Percentiles rank a stretch among this genome's conserved stretches.
These are phyloP conservation scores for Cladosporium sp. DNA, from an alignment of 2,329 filamentous ascomycete genomes.

Conservation along the genomic window DNA sequence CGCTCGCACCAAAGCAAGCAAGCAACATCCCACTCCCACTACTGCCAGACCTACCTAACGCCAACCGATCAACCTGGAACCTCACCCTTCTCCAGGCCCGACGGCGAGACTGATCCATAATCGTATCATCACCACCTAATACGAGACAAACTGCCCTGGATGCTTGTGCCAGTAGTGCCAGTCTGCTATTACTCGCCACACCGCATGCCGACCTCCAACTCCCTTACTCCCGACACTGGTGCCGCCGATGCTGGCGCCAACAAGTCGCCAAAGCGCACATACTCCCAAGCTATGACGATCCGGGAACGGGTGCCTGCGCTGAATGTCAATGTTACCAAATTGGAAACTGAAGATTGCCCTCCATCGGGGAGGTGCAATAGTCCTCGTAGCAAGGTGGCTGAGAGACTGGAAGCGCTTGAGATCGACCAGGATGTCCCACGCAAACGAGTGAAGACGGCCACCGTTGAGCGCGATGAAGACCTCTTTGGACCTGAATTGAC, in stretches of 20 bases:
- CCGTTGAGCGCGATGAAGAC: neutral
- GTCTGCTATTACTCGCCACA: neutral
- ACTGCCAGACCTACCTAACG: neutral
- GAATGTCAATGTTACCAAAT: constrained; percentile 4
- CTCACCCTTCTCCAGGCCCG: neutral
- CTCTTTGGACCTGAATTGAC: neutral
- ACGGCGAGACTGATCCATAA: neutral
- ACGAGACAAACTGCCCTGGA: neutral
- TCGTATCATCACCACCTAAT: neutral
- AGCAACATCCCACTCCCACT: neutral
- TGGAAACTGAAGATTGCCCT: neutral
- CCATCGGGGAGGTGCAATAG: constrained; percentile 18
- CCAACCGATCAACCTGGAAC: neutral
- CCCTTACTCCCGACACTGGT: neutral
- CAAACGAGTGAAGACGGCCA: constrained; percentile 4
- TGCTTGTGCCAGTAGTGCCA: constrained; percentile 7
- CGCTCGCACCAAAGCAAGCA: neutral
- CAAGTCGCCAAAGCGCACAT: constrained; percentile 11
- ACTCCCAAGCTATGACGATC: constrained; percentile 10
- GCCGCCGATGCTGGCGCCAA: neutral
- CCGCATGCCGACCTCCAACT: constrained; percentile 3
- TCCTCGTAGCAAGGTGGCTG: constrained; percentile 27
- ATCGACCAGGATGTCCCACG: constrained; percentile 6
- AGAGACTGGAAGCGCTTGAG: constrained; percentile 22
- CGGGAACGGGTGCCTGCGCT: constrained; percentile 8